Evolutionary conservation across 257 asterid species (phyloP).

Genomic region (Lavandula angustifolia): DNA sequence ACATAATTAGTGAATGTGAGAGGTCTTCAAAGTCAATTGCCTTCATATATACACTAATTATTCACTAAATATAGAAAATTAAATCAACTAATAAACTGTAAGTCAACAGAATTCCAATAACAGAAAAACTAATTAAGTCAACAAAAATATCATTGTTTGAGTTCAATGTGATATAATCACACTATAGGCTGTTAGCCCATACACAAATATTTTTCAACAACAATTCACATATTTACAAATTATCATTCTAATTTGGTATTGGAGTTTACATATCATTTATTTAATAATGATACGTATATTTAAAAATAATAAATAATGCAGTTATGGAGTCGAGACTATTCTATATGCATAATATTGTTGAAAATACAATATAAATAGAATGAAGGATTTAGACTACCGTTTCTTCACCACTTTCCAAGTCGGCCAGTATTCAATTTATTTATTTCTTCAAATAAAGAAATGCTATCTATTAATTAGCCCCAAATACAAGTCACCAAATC

Average conservation of each 20-base stretch:
- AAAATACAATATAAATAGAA: not conserved
- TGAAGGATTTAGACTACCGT: not conserved
- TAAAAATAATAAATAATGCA: too few relatives aligned
- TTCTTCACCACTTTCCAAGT: not conserved
- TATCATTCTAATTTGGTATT: not conserved
- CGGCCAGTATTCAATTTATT: not conserved
- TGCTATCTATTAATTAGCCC: too few relatives aligned
- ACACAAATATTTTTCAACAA: not conserved
- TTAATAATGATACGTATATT: too few relatives aligned
- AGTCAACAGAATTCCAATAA: not conserved
- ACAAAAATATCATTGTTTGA: not conserved
- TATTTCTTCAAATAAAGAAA: not conserved
- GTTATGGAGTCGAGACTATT: too few relatives aligned
- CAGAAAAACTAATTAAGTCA: not conserved
- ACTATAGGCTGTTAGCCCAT: not conserved
- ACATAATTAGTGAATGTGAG: conserved; percentile 41
- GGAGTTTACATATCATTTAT: too few relatives aligned
- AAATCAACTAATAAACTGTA: not conserved
- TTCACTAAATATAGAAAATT: conserved; percentile 31
- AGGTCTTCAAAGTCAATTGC: conserved; percentile 43
- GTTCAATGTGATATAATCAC: not conserved
- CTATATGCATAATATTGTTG: not conserved
- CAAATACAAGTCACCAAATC: too few relatives aligned
- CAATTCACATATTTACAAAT: not conserved
- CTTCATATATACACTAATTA: not conserved